Conservation (phyloP, 2,329 filamentous ascomycete species). For the Penicillium concentricum region DNA sequence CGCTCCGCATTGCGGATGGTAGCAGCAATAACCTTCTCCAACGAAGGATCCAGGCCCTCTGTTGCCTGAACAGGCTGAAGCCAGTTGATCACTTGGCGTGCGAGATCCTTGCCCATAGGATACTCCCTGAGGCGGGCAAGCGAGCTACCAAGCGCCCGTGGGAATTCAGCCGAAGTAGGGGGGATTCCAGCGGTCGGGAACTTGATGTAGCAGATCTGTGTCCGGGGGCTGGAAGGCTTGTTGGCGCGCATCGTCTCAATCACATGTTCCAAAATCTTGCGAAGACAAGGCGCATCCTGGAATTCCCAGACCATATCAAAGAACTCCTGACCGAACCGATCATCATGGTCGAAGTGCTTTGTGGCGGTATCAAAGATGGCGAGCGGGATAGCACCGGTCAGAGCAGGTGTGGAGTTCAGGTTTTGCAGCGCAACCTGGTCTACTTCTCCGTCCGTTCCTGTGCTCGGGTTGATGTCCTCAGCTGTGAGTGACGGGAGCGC, state of each 20-base stretch:
- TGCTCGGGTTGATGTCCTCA: slow-evolving; percentile 60
- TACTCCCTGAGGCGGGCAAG: slow-evolving; percentile 62
- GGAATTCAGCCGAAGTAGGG: slow-evolving; percentile 67
- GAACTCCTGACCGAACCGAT: slow-evolving; percentile 69
- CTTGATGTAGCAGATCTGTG: slow-evolving; percentile 69
- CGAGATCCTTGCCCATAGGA: slow-evolving; percentile 42
- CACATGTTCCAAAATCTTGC: slow-evolving; percentile 71
- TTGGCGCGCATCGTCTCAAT: slow-evolving; percentile 59
- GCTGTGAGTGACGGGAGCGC: slow-evolving; percentile 59
- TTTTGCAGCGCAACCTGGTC: slow-evolving; percentile 61
- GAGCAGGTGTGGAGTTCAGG: slow-evolving; percentile 69
- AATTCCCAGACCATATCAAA: slow-evolving; percentile 78
- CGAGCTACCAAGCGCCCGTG: slow-evolving; percentile 65
- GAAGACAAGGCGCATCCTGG: slow-evolving; percentile 61
- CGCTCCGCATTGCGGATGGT: slow-evolving; percentile 39
- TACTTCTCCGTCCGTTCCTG: slow-evolving; percentile 53
- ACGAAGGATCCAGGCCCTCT: slow-evolving; percentile 52
- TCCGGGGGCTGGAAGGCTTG: slow-evolving; percentile 61
- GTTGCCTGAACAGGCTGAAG: slow-evolving; percentile 48
- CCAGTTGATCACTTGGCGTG: slow-evolving; percentile 49
- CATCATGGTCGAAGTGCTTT: slow-evolving; percentile 70
- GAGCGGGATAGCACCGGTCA: slow-evolving; percentile 89
- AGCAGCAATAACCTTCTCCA: slow-evolving; percentile 52
- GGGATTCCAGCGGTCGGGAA: slow-evolving; percentile 67
- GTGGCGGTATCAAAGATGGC: slow-evolving; percentile 86